Percentiles rank a stretch among this genome's conserved stretches.
These are phyloP conservation scores for Boletus sp. DNA, from an alignment of 768 basidiomycete species.

Conservation along the genomic window DNA sequence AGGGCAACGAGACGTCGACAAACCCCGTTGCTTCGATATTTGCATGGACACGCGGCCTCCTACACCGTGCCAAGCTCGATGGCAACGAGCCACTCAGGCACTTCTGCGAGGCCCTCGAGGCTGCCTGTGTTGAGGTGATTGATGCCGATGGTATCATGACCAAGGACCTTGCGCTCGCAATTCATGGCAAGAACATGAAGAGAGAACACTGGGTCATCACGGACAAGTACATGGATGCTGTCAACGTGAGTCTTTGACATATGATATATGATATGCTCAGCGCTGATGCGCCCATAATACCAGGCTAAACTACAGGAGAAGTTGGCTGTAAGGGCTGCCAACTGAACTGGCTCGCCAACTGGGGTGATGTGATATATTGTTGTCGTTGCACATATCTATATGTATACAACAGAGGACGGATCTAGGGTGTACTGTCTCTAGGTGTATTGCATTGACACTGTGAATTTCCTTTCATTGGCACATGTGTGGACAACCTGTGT, in stretches of 20 bases:
- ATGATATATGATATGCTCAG: neutral
- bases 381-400: constrained; percentile 11
- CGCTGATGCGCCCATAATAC: constrained; percentile 15
- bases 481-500: too few relatives aligned
- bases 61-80: constrained; percentile 93
- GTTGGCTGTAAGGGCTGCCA: constrained; percentile 32
- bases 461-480: neutral
- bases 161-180: constrained; percentile 93
- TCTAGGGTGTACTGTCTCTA: constrained; percentile 18
- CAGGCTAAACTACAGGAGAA: constrained; percentile 48
- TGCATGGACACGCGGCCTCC: constrained; percentile 95
- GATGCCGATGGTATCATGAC: constrained; percentile 92
- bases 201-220: constrained; percentile 98
- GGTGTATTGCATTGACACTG: constrained; percentile 15
- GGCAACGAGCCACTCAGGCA: constrained; percentile 66
- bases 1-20: constrained; percentile 96
- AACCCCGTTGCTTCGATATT: constrained; percentile 99
- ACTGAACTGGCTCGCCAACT: constrained; percentile 9
- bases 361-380: constrained; percentile 11
- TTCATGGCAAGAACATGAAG: constrained; percentile 88
- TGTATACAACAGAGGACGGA: constrained; percentile 12
- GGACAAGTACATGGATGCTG: constrained; percentile 89
- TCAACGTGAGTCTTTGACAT: constrained; percentile 60
- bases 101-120: constrained; percentile 83
- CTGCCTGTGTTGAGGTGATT: constrained; percentile 87